These are phyloP conservation scores for Salicornia ramosissima DNA, from an alignment of 148 eudicot genomes.

Conservation along the genomic window DNA sequence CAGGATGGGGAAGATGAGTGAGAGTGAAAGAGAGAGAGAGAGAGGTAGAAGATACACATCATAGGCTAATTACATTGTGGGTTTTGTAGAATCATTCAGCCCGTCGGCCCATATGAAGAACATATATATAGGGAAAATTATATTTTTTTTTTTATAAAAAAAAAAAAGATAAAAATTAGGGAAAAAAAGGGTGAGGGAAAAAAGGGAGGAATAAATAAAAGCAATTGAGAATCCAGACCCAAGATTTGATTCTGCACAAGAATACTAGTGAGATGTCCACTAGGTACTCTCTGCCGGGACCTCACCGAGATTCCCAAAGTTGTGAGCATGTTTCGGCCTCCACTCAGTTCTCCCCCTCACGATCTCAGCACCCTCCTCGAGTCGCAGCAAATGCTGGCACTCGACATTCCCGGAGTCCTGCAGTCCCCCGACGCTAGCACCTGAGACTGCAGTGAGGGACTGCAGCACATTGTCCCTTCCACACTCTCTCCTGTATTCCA, in stretches of 20 bases:
- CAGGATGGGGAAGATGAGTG: neutral
- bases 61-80: constrained; percentile 35
- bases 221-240: constrained; percentile 22
- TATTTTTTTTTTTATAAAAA: too few species aligned
- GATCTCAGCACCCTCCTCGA: constrained; percentile 76
- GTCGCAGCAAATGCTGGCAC: constrained; percentile 82
- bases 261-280: constrained; percentile 8
- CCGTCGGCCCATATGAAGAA: constrained; percentile 18
- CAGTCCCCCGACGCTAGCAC: constrained; percentile 37
- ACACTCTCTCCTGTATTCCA: constrained; percentile 93
- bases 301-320: constrained; percentile 34
- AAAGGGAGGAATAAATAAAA: constrained; percentile 8
- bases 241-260: constrained; percentile 34
- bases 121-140: constrained; percentile 16
- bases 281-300: constrained; percentile 36
- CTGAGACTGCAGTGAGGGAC: constrained; percentile 64
- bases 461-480: constrained; percentile 69
- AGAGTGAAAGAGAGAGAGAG: neutral
- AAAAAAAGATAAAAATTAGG: neutral
- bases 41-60: constrained; percentile 28
- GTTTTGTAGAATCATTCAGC: constrained; percentile 23
- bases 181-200: neutral
- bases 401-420: constrained; percentile 50
- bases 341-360: constrained; percentile 76
- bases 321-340: constrained; percentile 67